Conservation (phyloP, 164 flowering plant species). For the Vitis cinerea region DNA sequence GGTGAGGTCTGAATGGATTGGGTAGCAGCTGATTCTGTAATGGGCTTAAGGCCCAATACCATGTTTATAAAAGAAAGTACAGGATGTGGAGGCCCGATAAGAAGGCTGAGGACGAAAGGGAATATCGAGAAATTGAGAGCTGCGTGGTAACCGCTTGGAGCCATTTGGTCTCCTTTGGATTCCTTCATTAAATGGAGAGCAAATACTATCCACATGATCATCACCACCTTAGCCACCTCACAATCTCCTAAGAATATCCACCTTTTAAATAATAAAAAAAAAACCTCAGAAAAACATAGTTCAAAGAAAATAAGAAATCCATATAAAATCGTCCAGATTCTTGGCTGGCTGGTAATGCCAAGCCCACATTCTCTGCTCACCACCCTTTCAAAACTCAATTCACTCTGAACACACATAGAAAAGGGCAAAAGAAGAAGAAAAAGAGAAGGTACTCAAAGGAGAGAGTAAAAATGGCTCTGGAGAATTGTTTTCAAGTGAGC, state of each 20-base stretch:
- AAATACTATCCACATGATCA: conserved; percentile 23
- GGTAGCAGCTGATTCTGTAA: no score
- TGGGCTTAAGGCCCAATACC: no score
- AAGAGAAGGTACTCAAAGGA: not conserved
- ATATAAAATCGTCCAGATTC: not conserved
- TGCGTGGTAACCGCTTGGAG: not conserved
- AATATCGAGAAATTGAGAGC: not conserved
- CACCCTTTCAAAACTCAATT: no score
- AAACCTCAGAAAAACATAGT: no score
- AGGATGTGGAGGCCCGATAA: no score
- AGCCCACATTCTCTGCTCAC: no score
- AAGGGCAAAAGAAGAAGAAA: not conserved
- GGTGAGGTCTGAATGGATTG: no score
- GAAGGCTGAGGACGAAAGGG: no score
- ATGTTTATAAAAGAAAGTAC: no score
- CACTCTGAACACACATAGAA: not conserved
- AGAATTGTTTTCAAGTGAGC: conserved; percentile 41
- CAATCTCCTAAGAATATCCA: conserved; percentile 21
- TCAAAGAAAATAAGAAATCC: not conserved
- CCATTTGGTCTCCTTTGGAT: not conserved
- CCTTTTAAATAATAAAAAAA: not conserved
- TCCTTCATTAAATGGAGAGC: not conserved
- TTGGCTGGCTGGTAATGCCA: not conserved
- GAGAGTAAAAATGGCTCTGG: conserved; percentile 36
- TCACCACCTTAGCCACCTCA: conserved; percentile 20